Percentiles rank a stretch among this genome's conserved stretches.
These are phyloP conservation scores for Barnettozyma siamensis DNA, from an alignment of 805 yeast genomes.

Conservation along the genomic window DNA sequence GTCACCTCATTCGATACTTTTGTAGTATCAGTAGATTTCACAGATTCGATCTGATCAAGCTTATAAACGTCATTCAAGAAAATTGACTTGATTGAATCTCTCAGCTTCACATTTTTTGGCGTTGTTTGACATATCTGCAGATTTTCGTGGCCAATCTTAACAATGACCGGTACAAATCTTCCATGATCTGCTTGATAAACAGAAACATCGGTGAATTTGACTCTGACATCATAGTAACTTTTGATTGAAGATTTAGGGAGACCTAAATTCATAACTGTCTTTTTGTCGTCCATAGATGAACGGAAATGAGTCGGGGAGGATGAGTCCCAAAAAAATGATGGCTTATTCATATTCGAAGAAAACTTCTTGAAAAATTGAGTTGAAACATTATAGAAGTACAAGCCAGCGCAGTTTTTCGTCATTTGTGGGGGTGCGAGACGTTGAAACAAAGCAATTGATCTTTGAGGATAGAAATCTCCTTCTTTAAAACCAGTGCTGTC, in stretches of 20 bases:
- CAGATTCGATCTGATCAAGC: constrained; percentile 35
- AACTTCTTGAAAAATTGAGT: constrained; percentile 23
- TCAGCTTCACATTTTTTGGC: constrained; percentile 35
- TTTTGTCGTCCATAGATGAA: constrained; percentile 41
- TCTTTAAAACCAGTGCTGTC: constrained; percentile 63
- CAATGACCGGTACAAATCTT: constrained; percentile 51
- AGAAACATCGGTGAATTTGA: constrained; percentile 45
- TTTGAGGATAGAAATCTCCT: constrained; percentile 20
- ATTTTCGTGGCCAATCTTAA: constrained; percentile 66
- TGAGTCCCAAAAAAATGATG: constrained; percentile 11
- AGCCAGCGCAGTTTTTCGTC: constrained; percentile 44
- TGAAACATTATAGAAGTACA: constrained; percentile 42
- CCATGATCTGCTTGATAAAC: constrained; percentile 43
- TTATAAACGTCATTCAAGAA: constrained; percentile 38
- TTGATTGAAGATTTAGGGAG: constrained; percentile 37
- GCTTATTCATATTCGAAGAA: constrained; percentile 21
- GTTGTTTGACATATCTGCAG: constrained; percentile 49
- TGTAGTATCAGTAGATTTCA: constrained; percentile 36
- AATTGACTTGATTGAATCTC: constrained; percentile 31
- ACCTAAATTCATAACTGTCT: constrained; percentile 38
- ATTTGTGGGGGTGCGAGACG: constrained; percentile 47
- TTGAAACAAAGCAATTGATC: constrained; percentile 33
- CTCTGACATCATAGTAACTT: constrained; percentile 44
- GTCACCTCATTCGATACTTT: constrained; percentile 48
- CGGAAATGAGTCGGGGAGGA: constrained; percentile 31